Evolutionary conservation across 768 basidiomycete genomes (phyloP), one percentile per base, ranked within the genome.

Genomic region (Suillus decipiens): DNA sequence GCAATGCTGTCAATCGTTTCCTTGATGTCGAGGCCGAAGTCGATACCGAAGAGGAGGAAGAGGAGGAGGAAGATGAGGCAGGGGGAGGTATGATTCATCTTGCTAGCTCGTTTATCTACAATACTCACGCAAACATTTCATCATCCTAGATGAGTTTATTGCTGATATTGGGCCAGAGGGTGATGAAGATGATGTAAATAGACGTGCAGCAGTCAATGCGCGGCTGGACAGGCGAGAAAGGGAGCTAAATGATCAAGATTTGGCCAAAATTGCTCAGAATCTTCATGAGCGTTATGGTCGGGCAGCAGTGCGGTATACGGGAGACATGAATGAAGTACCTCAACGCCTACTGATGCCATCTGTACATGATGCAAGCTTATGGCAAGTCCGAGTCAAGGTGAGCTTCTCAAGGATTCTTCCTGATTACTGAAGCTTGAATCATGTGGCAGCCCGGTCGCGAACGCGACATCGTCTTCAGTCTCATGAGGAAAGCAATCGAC

Each of bases 1-100:
- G 85, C 57, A 77, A 78, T 60, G 80, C 82, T 19, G 83, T 86
- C 31, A 91, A 86, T 73, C 88, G 89, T 67, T 99, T 95, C 88
- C 81, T 99, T 68, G 97, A 99, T 86, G 84, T 96, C 62, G 94
- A 96, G 78, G 95, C 95, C 61, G 94, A 95, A 73, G 96, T 96
- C 22, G 95, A 95, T 68, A 95, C 97, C 36, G 97, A 99, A 22
- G 97, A 98, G 4, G 96, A 97, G 41, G 97, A 98, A 31, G 90
- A 91, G 3, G 95, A 96, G 22, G 93, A 89, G 7, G 92, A 92
- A 3, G 90, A 91, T 22, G 92, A 93, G 60, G 84, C 82, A 63
- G 90, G 81, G 12, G 77, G 80, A 68, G 83, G 82, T 84, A 51
- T 19, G 82, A 28, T 5, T 28, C 31, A 19, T 71, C 45, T 58